Percentiles rank a stretch among this genome's conserved stretches.
Conservation (phyloP, 495 filamentous ascomycete species). For the Aspergillus asperescens region DNA sequence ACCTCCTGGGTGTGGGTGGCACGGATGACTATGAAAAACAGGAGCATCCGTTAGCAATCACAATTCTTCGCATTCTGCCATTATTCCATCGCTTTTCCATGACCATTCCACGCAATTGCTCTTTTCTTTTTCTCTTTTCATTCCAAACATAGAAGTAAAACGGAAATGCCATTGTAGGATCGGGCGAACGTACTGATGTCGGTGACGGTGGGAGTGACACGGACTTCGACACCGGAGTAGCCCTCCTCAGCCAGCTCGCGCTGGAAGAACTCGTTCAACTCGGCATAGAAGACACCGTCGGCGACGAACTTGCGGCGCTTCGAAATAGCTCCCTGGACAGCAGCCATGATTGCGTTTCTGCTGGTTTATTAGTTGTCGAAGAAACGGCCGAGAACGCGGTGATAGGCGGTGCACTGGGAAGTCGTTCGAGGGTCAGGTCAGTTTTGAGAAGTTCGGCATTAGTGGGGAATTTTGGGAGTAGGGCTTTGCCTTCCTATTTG, state of each 20-base stretch:
- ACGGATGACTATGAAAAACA: slow-evolving; percentile 68
- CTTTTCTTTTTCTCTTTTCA: slow-evolving; percentile 5
- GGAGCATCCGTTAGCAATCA: slow-evolving; percentile 37
- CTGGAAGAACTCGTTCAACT: slow-evolving; percentile 99
- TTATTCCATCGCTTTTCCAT: not conserved
- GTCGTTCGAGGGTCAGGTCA: slow-evolving; percentile 30
- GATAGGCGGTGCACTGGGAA: slow-evolving; percentile 21
- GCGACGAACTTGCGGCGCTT: slow-evolving; percentile 99
- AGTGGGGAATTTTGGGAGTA: slow-evolving; percentile 44
- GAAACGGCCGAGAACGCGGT: slow-evolving; percentile 30
- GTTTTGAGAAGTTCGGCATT: slow-evolving; percentile 35
- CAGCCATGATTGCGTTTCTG: slow-evolving; percentile 56
- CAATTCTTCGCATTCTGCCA: not conserved
- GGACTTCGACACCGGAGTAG: slow-evolving; percentile 99
- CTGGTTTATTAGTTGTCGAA: slow-evolving; percentile 35
- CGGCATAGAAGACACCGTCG: slow-evolving; percentile 99
- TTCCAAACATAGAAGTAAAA: not conserved
- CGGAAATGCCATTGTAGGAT: slow-evolving; percentile 10
- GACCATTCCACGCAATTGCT: not conserved
- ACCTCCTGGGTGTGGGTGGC: slow-evolving; percentile 99
- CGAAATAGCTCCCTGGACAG: slow-evolving; percentile 71
- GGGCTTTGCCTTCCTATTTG: slow-evolving; percentile 34
- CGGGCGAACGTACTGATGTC: slow-evolving; percentile 74
- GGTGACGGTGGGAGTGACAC: slow-evolving; percentile 98
- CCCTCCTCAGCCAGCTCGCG: slow-evolving; percentile 99